Percentiles rank a stretch among this genome's conserved stretches.
Evolutionary conservation across 768 basidiomycete species (phyloP).

Genomic region (Naganishia vishniacii): DNA sequence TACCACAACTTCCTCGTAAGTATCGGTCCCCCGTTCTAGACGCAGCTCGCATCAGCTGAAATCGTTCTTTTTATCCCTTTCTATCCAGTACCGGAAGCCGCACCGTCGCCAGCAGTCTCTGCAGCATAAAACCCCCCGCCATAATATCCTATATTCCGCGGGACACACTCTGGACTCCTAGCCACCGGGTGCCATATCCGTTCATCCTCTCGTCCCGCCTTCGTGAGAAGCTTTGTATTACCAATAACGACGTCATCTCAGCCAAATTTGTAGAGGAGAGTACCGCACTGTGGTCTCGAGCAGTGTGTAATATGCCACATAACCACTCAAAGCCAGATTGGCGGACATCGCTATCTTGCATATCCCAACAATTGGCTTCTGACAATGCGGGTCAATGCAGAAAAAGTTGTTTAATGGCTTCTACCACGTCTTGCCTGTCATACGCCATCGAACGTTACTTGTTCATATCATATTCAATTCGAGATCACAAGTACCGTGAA

Average conservation of each 20-base stretch:
- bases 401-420: too few relatives aligned
- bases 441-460: too few relatives aligned
- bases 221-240: conserved; percentile 9
- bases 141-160: neutral
- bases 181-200: too few relatives aligned
- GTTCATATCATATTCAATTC: neutral
- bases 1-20: conserved; percentile 46
- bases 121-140: neutral
- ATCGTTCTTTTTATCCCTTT: neutral
- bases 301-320: conserved; percentile 6
- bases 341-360: neutral
- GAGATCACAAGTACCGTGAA: too few relatives aligned
- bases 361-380: too few relatives aligned
- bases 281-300: too few relatives aligned
- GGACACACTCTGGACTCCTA: neutral
- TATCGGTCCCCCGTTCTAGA: neutral
- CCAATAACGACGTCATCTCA: too few relatives aligned
- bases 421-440: too few relatives aligned
- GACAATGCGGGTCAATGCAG: too few relatives aligned
- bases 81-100: conserved; percentile 30
- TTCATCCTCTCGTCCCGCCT: too few relatives aligned
- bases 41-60: neutral
- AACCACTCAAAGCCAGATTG: conserved; percentile 8
- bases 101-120: conserved; percentile 28
- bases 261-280: too few relatives aligned